Percentiles rank a stretch among this genome's conserved stretches.
phyloP scores from a whole-genome alignment of 2,329 filamentous ascomycete genomes.

The Achaetomium macrosporum region DNA sequence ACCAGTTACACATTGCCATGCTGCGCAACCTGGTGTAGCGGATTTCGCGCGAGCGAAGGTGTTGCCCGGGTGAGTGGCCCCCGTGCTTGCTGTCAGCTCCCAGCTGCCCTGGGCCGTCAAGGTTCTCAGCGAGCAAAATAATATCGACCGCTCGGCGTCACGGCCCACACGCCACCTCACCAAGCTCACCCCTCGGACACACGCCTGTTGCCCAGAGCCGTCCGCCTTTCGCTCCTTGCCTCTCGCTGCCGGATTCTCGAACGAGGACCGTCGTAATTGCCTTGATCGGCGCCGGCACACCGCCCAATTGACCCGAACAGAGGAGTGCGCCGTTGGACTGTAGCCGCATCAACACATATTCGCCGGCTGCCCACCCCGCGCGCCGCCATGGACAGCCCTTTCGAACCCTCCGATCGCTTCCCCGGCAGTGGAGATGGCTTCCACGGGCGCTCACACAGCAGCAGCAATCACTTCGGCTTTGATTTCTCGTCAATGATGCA shows the following conservation, averaged over 20 bases:
- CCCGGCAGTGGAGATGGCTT: conserved; percentile 14
- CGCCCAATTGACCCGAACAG: not conserved
- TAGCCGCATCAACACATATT: not conserved
- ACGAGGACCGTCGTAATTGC: too few species aligned
- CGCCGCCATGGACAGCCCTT: conserved; percentile 10
- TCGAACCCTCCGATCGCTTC: conserved; percentile 10
- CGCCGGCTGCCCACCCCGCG: not conserved
- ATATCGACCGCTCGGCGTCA: conserved; percentile 14
- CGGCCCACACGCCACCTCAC: conserved; percentile 13
- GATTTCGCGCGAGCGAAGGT: too few species aligned
- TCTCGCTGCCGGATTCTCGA: too few species aligned
- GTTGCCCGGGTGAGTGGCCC: not conserved
- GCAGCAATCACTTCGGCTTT: conserved; percentile 8
- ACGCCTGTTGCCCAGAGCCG: conserved; percentile 7
- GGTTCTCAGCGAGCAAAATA: conserved; percentile 25
- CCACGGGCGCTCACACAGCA: conserved; percentile 18
- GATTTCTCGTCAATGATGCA: conserved; percentile 18
- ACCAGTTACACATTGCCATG: too few species aligned
- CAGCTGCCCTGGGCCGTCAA: conserved; percentile 21
- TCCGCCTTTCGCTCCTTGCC: not conserved
- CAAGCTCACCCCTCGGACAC: not conserved
- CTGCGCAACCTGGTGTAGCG: too few species aligned
- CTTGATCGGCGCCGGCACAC: not conserved
- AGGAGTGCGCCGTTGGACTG: too few species aligned
- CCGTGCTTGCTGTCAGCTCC: not conserved